Evolutionary conservation across 306 rosid genomes (phyloP), one percentile per base, ranked within the genome.

Genomic region (Sechiopsis laciniata): DNA sequence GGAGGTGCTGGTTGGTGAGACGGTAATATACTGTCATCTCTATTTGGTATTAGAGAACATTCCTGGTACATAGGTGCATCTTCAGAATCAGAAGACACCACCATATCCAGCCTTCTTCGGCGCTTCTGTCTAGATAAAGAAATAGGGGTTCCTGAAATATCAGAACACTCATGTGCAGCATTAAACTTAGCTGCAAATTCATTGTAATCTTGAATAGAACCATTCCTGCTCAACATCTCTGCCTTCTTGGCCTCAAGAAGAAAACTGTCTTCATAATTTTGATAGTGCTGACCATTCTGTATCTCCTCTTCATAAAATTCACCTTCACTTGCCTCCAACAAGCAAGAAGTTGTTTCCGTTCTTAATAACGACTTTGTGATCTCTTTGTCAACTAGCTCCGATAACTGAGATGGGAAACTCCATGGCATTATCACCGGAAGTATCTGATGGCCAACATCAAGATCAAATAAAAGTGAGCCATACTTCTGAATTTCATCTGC

Each of bases 391-490:
- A 89, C 85, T 64, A 78, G 78, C 80, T 87, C 78, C 62, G 92
- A 85, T 78, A 94, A 77, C 78, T 81, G 85, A 51, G 97, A 94
- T 72, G 96, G 92, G 67, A 83, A 85, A 73, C 66, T 83, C 97
- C 97, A 90, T 8, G 98, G 97, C 71, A 94, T 79, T 42, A 89
- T 80, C 83, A 78, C 89, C 45, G 97, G 91, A 35, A 90, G 86
- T 64, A 90, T 83, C 55, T 68, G 89, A 78, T 90, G 88, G 72
- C 88, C 85, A 85, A 85, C 87, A 71, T 84, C 92, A 71, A 87
- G 86, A 81, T 94, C 90, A 84, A 90, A 93, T 53, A 81, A 85
- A 78, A 87, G 82, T 37, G 83, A 82, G 57, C 95, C 85, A 79
- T 82, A 80, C 12, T 35, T 48, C 82, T 67, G 83, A 55, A 76